Percentiles rank a stretch among this genome's conserved stretches.
Conservation (phyloP, 2,329 filamentous ascomycete genomes). For the Colletotrichum viniferum region DNA sequence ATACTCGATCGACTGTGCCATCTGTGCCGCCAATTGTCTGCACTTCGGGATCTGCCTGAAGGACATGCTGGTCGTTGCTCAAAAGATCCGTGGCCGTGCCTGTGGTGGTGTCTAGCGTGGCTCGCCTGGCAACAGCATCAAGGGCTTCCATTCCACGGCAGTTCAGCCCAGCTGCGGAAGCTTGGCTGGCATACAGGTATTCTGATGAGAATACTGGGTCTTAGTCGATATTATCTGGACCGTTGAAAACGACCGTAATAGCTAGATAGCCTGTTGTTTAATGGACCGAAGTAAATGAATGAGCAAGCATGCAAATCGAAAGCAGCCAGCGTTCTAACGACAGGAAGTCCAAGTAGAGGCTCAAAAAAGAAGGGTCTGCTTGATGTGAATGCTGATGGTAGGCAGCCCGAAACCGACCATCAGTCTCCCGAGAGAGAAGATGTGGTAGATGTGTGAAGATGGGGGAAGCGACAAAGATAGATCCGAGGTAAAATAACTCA, state of each 20-base stretch:
- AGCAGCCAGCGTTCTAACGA: background rate
- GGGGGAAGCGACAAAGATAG: background rate
- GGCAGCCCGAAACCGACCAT: background rate
- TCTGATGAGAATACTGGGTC: background rate
- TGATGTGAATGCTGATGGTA: background rate
- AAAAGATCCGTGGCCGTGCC: background rate
- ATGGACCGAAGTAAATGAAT: background rate
- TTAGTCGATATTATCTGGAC: background rate
- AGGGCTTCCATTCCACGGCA: conserved; percentile 7
- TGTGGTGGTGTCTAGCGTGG: background rate
- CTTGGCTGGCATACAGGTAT: background rate
- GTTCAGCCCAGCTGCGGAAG: background rate
- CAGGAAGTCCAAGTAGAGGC: background rate
- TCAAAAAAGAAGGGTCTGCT: background rate
- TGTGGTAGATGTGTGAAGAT: background rate
- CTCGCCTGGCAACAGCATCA: background rate
- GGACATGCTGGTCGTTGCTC: background rate
- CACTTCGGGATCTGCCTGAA: background rate
- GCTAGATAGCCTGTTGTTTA: background rate
- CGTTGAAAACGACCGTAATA: background rate
- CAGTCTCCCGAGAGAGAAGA: background rate
- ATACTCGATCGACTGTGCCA: conserved; percentile 44
- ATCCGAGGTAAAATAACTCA: background rate
- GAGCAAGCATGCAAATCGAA: background rate
- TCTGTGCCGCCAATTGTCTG: conserved; percentile 34